phyloP scores from a whole-genome alignment of 73 alveolate genomes.

The Paramecium primaurelia region DNA sequence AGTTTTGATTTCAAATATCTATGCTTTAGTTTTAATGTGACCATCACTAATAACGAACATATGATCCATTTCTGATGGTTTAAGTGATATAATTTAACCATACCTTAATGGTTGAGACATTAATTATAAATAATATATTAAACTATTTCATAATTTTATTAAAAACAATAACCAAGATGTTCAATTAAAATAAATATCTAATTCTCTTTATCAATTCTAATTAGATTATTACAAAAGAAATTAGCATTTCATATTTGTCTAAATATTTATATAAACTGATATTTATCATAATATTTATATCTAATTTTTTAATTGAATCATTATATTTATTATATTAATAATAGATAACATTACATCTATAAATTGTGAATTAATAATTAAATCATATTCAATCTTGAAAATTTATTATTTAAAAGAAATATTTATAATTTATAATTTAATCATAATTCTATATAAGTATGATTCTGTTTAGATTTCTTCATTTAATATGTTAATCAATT shows the following conservation, averaged over 20 bases:
- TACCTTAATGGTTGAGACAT: conserved; percentile 9
- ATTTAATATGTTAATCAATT: no score
- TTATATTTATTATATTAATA: no score
- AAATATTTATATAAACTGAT: not conserved
- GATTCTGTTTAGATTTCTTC: no score
- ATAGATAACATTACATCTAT: no score
- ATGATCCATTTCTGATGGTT: not conserved
- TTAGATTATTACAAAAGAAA: not conserved
- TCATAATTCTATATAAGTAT: no score
- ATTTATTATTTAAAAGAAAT: no score
- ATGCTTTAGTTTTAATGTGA: conserved; percentile 40
- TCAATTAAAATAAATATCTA: not conserved
- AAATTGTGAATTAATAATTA: no score
- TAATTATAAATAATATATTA: not conserved
- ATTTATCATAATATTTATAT: not conserved
- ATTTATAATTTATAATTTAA: no score
- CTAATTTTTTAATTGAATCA: not conserved
- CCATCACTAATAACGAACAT: conserved; percentile 36
- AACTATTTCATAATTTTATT: not conserved
- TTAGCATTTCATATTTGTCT: not conserved
- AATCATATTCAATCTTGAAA: not conserved
- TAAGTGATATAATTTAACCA: conserved; percentile 14
- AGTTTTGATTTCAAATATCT: not conserved
- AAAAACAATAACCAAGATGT: not conserved
- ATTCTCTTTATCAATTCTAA: not conserved